These are phyloP conservation scores for Recurvomyces mirabilis DNA, from an alignment of 495 filamentous ascomycete species.

Conservation along the genomic window DNA sequence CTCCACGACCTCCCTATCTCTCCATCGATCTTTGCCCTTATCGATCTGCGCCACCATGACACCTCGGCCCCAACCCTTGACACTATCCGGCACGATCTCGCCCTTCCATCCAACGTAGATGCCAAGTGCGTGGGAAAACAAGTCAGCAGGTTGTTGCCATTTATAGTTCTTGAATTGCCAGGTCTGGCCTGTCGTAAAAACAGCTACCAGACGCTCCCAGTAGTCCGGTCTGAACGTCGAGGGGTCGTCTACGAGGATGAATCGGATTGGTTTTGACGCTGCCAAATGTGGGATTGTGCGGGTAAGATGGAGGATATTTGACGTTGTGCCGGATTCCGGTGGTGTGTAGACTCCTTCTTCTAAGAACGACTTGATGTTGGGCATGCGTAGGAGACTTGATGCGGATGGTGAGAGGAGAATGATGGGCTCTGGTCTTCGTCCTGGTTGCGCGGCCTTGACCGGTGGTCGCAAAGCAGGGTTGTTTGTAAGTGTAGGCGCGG, in stretches of 20 bases:
- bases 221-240: constrained; percentile 97
- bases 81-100: constrained; percentile 62
- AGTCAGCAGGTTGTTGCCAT: constrained; percentile 77
- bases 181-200: constrained; percentile 94
- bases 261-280: constrained; percentile 62
- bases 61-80: constrained; percentile 74
- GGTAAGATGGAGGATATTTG: constrained; percentile 72
- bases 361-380: constrained; percentile 94
- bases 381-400: constrained; percentile 91
- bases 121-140: constrained; percentile 79
- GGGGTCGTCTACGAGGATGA: constrained; percentile 85
- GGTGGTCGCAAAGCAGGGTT: constrained; percentile 28
- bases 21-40: constrained; percentile 73
- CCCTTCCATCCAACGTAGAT: constrained; percentile 87
- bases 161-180: constrained; percentile 99
- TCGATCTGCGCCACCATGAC: constrained; percentile 67
- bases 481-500: constrained; percentile 29
- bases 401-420: constrained; percentile 98
- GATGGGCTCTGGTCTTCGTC: constrained; percentile 74
- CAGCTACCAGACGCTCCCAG: constrained; percentile 89
- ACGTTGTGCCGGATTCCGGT: constrained; percentile 49
- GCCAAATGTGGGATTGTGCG: constrained; percentile 69
- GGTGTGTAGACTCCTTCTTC: constrained; percentile 72
- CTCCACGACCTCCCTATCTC: constrained; percentile 90
- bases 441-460: constrained; percentile 27